Conservation (phyloP, 1,139 yeast genomes). For the Yamadazyma jaroonii region DNA sequence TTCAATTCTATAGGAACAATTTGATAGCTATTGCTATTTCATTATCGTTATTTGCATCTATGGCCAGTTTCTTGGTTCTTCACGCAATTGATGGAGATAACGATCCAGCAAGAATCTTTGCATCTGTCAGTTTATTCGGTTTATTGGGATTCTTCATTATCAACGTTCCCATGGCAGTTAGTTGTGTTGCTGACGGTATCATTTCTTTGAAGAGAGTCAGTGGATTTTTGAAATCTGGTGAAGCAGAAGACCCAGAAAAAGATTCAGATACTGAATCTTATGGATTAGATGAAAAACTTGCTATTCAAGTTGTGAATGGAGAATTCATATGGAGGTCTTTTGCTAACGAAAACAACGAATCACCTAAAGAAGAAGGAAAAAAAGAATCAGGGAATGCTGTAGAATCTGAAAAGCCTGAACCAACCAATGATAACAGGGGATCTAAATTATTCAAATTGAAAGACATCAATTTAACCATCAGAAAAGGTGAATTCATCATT, state of each 20-base stretch:
- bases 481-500: conserved; percentile 60
- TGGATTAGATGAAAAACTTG: background rate
- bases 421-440: background rate
- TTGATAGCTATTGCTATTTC: conserved; percentile 57
- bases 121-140: conserved; percentile 76
- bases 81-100: conserved; percentile 44
- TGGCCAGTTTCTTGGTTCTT: conserved; percentile 70
- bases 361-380: background rate
- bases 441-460: background rate
- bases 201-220: conserved; percentile 62
- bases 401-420: conserved; percentile 7
- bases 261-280: conserved; percentile 22
- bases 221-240: conserved; percentile 41
- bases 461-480: conserved; percentile 39
- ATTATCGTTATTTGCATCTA: conserved; percentile 64
- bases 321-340: conserved; percentile 39
- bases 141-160: conserved; percentile 50
- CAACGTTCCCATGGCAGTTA: conserved; percentile 69
- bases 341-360: conserved; percentile 16
- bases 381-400: background rate
- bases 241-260: conserved; percentile 21
- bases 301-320: conserved; percentile 24
- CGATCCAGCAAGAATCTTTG: conserved; percentile 73
- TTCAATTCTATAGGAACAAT: conserved; percentile 55
- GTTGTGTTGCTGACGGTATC: conserved; percentile 67